phyloP scores from a whole-genome alignment of 257 asterid species.

The Scutellaria minor region DNA sequence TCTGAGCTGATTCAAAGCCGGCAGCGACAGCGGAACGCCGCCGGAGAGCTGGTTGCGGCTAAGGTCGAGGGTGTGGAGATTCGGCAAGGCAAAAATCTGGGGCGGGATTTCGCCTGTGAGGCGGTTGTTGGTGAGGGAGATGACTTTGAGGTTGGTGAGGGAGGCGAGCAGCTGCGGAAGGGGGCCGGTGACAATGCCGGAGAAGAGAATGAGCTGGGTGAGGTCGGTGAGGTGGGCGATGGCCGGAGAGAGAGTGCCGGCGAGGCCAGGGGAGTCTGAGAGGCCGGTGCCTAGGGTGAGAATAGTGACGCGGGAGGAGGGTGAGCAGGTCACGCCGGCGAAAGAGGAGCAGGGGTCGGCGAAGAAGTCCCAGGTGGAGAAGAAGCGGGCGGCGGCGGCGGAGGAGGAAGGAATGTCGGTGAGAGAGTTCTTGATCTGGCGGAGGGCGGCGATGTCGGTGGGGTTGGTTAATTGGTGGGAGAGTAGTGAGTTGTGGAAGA shows the following conservation, averaged over 20 bases:
- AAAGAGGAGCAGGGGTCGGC: conserved; percentile 73
- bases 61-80: conserved; percentile 79
- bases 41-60: conserved; percentile 69
- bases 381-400: conserved; percentile 48
- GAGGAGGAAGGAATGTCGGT: conserved; percentile 50
- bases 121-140: conserved; percentile 70
- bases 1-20: conserved; percentile 35
- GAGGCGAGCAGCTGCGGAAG: conserved; percentile 52
- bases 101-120: conserved; percentile 59
- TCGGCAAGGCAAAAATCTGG: conserved; percentile 44
- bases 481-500: not conserved
- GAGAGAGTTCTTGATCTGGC: conserved; percentile 57
- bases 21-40: conserved; percentile 38
- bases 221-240: conserved; percentile 51
- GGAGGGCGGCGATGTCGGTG: conserved; percentile 65
- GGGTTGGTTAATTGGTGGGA: conserved; percentile 17
- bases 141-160: conserved; percentile 54
- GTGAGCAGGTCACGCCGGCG: conserved; percentile 69
- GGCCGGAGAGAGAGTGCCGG: conserved; percentile 67
- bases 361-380: conserved; percentile 72
- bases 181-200: conserved; percentile 83
- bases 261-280: conserved; percentile 67
- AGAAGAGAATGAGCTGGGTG: conserved; percentile 64
- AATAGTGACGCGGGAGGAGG: conserved; percentile 40
- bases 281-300: conserved; percentile 77